Percentiles rank a stretch among this genome's conserved stretches.
These are phyloP conservation scores for Penicillium arizonense DNA, from an alignment of 495 filamentous ascomycete genomes.

Conservation along the genomic window DNA sequence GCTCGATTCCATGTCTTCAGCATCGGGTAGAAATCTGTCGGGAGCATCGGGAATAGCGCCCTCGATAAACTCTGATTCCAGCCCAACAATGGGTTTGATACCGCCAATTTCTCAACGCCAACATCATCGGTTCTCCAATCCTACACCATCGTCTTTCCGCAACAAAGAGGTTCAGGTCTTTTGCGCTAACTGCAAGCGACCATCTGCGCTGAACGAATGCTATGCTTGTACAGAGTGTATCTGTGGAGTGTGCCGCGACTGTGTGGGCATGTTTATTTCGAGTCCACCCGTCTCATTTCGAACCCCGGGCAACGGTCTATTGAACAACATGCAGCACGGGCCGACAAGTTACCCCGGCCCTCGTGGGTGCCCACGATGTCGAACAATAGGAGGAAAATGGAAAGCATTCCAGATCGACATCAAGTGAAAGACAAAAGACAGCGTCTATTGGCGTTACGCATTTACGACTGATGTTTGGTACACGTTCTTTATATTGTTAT, in stretches of 20 bases:
- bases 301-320: constrained; percentile 34
- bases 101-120: constrained; percentile 41
- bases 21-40: constrained; percentile 62
- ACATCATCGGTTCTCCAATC: constrained; percentile 49
- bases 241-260: constrained; percentile 82
- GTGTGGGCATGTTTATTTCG: constrained; percentile 72
- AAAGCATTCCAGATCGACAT: constrained; percentile 55
- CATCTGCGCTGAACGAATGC: constrained; percentile 71
- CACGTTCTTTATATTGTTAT: constrained; percentile 19
- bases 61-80: constrained; percentile 47
- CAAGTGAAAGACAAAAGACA: constrained; percentile 31
- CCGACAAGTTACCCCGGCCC: constrained; percentile 43
- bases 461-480: constrained; percentile 40
- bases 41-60: constrained; percentile 46
- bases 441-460: constrained; percentile 31
- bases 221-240: constrained; percentile 95
- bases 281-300: constrained; percentile 41
- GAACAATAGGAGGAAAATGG: constrained; percentile 49
- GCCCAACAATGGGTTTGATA: constrained; percentile 44
- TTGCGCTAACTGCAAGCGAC: constrained; percentile 76
- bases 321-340: constrained; percentile 26
- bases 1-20: constrained; percentile 52
- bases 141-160: constrained; percentile 42
- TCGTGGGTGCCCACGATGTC: constrained; percentile 52
- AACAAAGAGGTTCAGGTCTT: constrained; percentile 74